These are phyloP conservation scores for Cercophora samala DNA, from an alignment of 495 filamentous ascomycete genomes.

Conservation along the genomic window DNA sequence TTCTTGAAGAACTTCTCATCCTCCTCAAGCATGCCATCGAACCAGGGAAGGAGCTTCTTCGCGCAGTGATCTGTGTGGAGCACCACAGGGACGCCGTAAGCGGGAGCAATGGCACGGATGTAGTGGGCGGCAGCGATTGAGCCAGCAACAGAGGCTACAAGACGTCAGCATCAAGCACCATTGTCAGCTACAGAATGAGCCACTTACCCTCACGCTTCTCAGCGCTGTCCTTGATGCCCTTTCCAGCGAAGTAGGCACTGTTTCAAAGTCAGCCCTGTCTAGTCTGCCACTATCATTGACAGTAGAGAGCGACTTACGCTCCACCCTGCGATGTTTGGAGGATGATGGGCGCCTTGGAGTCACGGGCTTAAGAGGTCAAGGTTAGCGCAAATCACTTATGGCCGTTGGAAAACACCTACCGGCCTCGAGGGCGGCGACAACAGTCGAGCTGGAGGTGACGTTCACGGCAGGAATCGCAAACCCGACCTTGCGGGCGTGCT, in stretches of 20 bases:
- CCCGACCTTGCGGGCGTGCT: constrained; percentile 75
- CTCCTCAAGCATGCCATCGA: constrained; percentile 90
- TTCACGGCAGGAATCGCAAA: constrained; percentile 87
- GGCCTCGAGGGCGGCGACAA: constrained; percentile 84
- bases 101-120: constrained; percentile 81
- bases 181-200: not conserved
- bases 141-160: constrained; percentile 74
- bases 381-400: not conserved
- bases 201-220: constrained; percentile 56
- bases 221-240: constrained; percentile 76
- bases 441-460: constrained; percentile 88
- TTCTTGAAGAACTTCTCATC: constrained; percentile 92
- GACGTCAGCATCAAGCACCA: not conserved
- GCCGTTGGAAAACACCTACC: not conserved
- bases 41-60: constrained; percentile 84
- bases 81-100: constrained; percentile 87
- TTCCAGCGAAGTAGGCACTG: constrained; percentile 87
- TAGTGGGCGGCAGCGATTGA: constrained; percentile 87
- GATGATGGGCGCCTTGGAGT: constrained; percentile 81
- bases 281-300: constrained; percentile 62
- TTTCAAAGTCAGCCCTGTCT: constrained; percentile 73
- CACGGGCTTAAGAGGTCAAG: constrained; percentile 54
- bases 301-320: not conserved
- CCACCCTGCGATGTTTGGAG: constrained; percentile 31
- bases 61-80: constrained; percentile 73